These are phyloP conservation scores for Raffaelea ambrosiae DNA, from an alignment of 2,329 filamentous ascomycete genomes.

Conservation along the genomic window DNA sequence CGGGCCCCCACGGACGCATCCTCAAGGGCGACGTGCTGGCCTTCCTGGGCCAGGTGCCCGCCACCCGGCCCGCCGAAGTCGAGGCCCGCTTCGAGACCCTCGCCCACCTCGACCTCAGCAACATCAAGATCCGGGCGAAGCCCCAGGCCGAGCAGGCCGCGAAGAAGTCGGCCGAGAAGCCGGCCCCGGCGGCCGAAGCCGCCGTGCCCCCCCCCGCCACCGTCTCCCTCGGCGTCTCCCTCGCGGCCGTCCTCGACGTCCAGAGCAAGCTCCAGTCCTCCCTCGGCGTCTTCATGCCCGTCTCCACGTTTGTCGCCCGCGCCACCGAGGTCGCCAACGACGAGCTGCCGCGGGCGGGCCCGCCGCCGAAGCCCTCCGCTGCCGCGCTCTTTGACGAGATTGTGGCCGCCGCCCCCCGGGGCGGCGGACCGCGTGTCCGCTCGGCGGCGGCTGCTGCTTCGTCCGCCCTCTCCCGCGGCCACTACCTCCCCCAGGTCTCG, in stretches of 20 bases:
- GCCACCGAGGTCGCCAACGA: slow-evolving; percentile 85
- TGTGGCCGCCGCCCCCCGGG: slow-evolving; percentile 46
- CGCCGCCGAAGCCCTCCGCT: slow-evolving; percentile 56
- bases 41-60: slow-evolving; percentile 70
- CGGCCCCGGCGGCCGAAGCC: slow-evolving; percentile 21
- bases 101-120: slow-evolving; percentile 82
- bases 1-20: slow-evolving; percentile 78
- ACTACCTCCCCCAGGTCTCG: slow-evolving; percentile 64
- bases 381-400: slow-evolving; percentile 87
- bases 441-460: slow-evolving; percentile 21
- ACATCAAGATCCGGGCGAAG: slow-evolving; percentile 67
- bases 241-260: slow-evolving; percentile 68
- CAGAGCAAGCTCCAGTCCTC: slow-evolving; percentile 72
- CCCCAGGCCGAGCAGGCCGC: slow-evolving; percentile 24
- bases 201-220: slow-evolving; percentile 21
- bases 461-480: slow-evolving; percentile 44
- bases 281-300: slow-evolving; percentile 70
- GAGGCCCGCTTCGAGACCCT: slow-evolving; percentile 67
- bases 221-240: slow-evolving; percentile 67
- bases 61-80: slow-evolving; percentile 61
- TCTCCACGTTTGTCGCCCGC: slow-evolving; percentile 79
- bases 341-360: slow-evolving; percentile 58
- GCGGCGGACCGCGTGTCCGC: slow-evolving; percentile 20
- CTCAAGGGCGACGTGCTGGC: slow-evolving; percentile 94
- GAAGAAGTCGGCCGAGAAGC: slow-evolving; percentile 26